Conservation (phyloP, 129 eudicot species). For the Deinandra increscens region DNA sequence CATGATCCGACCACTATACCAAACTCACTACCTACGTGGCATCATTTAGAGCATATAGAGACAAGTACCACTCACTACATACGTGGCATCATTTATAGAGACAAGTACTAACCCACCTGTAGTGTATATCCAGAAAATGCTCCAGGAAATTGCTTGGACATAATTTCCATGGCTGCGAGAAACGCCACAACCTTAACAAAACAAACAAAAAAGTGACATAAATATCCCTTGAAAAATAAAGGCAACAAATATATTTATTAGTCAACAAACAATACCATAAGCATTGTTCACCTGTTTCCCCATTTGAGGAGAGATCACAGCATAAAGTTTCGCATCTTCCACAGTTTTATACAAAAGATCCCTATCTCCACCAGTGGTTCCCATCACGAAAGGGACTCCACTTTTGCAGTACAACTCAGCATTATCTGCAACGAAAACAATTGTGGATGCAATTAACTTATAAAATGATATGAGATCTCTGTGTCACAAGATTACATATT, state of each 20-base stretch:
- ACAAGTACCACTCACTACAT: conserved; percentile 17
- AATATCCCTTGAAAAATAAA: neutral
- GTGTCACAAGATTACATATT: neutral
- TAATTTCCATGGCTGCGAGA: conserved; percentile 92
- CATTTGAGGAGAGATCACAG: conserved; percentile 95
- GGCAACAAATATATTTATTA: neutral
- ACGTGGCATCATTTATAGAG: neutral
- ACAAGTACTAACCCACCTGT: conserved; percentile 55
- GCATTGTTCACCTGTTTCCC: conserved; percentile 72
- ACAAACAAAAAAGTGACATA: conserved; percentile 11
- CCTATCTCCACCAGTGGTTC: conserved; percentile 98
- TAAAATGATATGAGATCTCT: neutral
- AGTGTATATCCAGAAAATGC: conserved; percentile 78
- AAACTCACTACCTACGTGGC: neutral
- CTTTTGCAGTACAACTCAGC: conserved; percentile 80
- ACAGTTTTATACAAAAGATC: conserved; percentile 72
- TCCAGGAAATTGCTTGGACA: conserved; percentile 94
- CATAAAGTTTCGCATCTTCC: conserved; percentile 69
- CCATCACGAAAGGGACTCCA: conserved; percentile 92
- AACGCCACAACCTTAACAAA: conserved; percentile 81
- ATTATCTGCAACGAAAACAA: conserved; percentile 43
- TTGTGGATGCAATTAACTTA: neutral
- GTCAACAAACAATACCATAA: neutral
- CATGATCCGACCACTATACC: neutral
- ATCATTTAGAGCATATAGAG: neutral